These are phyloP conservation scores for Chenopodium formosanum DNA, from an alignment of 148 eudicot species.

Conservation along the genomic window DNA sequence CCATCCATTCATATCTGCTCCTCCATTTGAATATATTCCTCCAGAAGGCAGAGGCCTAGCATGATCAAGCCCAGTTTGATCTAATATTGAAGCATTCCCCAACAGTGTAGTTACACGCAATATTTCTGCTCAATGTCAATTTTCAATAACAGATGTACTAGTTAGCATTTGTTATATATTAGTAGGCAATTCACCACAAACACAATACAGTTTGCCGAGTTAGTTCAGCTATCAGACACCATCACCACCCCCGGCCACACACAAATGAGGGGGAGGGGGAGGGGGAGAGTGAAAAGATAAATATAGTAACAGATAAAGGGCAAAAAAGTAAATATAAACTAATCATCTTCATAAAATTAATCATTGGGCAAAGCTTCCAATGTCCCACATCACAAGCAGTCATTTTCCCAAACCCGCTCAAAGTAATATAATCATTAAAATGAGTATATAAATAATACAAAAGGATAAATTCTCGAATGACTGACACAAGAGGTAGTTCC, in stretches of 20 bases:
- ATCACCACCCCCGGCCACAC: conserved; percentile 4
- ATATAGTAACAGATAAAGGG: conserved; percentile 6
- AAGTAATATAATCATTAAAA: background rate
- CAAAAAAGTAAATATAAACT: conserved; percentile 1
- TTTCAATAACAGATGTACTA: conserved; percentile 94
- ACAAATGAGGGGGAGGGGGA: background rate
- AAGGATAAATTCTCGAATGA: background rate
- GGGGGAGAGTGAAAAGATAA: background rate
- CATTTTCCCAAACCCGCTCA: background rate
- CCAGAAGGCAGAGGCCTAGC: conserved; percentile 97
- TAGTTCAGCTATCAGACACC: conserved; percentile 38
- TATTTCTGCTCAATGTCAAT: conserved; percentile 99
- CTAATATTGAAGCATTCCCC: conserved; percentile 99
- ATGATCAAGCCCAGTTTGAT: conserved; percentile 97
- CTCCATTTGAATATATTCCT: conserved; percentile 90
- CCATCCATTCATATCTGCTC: conserved; percentile 98
- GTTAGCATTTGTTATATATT: conserved; percentile 76
- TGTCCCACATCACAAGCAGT: background rate
- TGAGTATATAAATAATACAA: background rate
- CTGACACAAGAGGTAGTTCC: background rate
- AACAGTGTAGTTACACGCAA: conserved; percentile 96
- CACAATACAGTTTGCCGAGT: conserved; percentile 49
- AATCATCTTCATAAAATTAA: background rate
- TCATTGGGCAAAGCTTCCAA: background rate
- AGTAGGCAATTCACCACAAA: conserved; percentile 70